Conservation (phyloP, 768 basidiomycete genomes). For the Panaeolus cyanescens region DNA sequence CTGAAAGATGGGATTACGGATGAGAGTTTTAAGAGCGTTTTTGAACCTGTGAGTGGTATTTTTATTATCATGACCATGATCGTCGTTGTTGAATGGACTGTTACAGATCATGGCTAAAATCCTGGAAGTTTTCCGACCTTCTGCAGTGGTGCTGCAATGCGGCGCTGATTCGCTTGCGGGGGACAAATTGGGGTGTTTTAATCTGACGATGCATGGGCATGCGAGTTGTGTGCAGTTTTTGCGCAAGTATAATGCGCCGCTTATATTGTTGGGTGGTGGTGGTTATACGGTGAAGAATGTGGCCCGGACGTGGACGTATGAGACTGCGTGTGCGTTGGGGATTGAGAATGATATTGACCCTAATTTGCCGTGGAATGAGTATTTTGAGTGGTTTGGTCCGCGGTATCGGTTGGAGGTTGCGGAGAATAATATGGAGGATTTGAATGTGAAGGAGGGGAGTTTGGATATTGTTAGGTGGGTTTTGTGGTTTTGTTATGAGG, state of each 20-base stretch:
- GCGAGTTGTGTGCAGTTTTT: conserved; percentile 89
- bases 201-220: conserved; percentile 94
- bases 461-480: conserved; percentile 78
- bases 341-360: conserved; percentile 76
- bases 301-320: conserved; percentile 92
- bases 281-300: conserved; percentile 99
- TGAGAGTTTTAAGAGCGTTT: conserved; percentile 84
- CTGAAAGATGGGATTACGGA: conserved; percentile 94
- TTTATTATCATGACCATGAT: neutral
- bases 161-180: conserved; percentile 95
- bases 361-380: conserved; percentile 83
- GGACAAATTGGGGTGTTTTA: conserved; percentile 96
- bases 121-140: conserved; percentile 85
- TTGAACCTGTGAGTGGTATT: conserved; percentile 74
- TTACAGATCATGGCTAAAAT: conserved; percentile 80
- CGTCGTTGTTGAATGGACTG: neutral
- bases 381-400: conserved; percentile 98
- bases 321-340: conserved; percentile 94
- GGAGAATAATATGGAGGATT: conserved; percentile 92
- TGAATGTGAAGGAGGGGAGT: conserved; percentile 80
- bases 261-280: conserved; percentile 92
- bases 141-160: conserved; percentile 90
- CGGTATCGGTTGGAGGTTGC: conserved; percentile 91
- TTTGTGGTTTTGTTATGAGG: neutral
- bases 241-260: conserved; percentile 77